Evolutionary conservation across 768 basidiomycete genomes (phyloP), one percentile per base, ranked within the genome.

Genomic region (Panellus pusillus): DNA sequence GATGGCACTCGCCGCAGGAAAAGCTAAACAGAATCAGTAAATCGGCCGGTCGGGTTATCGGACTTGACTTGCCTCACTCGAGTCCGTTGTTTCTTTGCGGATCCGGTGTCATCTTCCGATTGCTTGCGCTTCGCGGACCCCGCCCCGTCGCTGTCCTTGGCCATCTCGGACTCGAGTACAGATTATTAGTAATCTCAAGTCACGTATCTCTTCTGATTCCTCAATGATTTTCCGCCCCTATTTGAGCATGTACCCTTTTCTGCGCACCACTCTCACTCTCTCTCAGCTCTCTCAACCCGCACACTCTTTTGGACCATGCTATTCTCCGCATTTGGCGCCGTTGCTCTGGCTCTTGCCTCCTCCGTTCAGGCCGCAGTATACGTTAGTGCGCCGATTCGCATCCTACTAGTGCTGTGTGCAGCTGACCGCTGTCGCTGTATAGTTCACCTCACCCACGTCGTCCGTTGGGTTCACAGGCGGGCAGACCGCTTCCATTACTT

Each of bases 1-100:
- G 82, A 72, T 93, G 91, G 59, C 91, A 93, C 72, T 93, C 91
- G 15, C 88, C 88, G 52, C 90, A 91, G 9, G 89, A 91, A 61
- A 90, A 91, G 69, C 89, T 91, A 63, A 7, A 32, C 29, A 14
- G 58, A 43, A 44, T 44, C 31, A 50, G 50, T 49, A 43, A 47
- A 28, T 28, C 40, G 58, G n/a, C 47, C 54, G 9, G 19, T 57
- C 55, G 55, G 50, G 31, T 38, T 57, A 55, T 57, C 55, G 55
- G 55, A 36, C 24, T 37, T 18, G 17, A 54, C 76, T 46, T 66
- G 86, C 89, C 89, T 91, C 60, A 91, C 89, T 72, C 89, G 76
- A 27, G 84, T 88, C 54, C 89, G 70, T 65, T 79, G 79, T 64
- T 87, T 91, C 74, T 91, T 91, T 7, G 76, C 66, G 41, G 70